A percentile compares a stretch with the other conserved stretches of the same genome.
Evolutionary conservation across 352 stramenopile genomes (phyloP).

Genomic region (Globisporangium cystogenes): DNA sequence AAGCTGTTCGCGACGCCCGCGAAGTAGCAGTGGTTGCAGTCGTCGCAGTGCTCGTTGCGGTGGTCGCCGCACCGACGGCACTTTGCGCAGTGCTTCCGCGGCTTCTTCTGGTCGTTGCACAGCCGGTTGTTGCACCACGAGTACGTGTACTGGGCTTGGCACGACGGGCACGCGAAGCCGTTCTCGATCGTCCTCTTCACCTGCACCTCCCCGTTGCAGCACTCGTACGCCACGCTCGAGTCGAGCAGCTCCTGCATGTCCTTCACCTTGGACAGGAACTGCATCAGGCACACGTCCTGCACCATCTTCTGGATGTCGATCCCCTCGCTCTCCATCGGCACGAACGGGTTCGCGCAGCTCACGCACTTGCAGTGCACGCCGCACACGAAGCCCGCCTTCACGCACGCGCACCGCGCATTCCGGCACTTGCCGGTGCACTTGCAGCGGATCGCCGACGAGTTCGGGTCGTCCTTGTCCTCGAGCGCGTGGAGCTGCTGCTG

Average conservation of each 20-base stretch:
- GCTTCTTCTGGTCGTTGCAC: slow-evolving; percentile 73
- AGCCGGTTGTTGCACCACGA: slow-evolving; percentile 79
- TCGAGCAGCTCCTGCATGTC: slow-evolving; percentile 78
- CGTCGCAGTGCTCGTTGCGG: slow-evolving; percentile 76
- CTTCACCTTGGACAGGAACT: slow-evolving; percentile 79
- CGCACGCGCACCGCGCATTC: slow-evolving; percentile 75
- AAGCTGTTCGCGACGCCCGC: slow-evolving; percentile 82
- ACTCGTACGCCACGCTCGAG: slow-evolving; percentile 64
- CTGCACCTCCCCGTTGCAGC: slow-evolving; percentile 42
- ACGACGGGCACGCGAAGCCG: slow-evolving; percentile 56
- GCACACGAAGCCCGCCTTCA: slow-evolving; percentile 79
- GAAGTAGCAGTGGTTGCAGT: slow-evolving; percentile 85
- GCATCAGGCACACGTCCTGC: slow-evolving; percentile 72
- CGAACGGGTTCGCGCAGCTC: slow-evolving; percentile 73
- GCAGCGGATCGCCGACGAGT: slow-evolving; percentile 32
- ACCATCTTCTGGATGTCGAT: slow-evolving; percentile 71
- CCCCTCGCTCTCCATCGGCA: slow-evolving; percentile 59
- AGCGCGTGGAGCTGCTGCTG: not conserved
- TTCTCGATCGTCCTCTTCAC: slow-evolving; percentile 62
- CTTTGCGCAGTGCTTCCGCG: slow-evolving; percentile 72
- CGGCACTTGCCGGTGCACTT: slow-evolving; percentile 83
- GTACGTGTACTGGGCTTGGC: slow-evolving; percentile 59
- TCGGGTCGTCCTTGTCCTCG: slow-evolving; percentile 28
- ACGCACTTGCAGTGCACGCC: slow-evolving; percentile 75
- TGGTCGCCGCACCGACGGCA: slow-evolving; percentile 74